Evolutionary conservation across 495 filamentous ascomycete genomes (phyloP), one percentile per base, ranked within the genome.

Genomic region (Corynascus novoguineensis): DNA sequence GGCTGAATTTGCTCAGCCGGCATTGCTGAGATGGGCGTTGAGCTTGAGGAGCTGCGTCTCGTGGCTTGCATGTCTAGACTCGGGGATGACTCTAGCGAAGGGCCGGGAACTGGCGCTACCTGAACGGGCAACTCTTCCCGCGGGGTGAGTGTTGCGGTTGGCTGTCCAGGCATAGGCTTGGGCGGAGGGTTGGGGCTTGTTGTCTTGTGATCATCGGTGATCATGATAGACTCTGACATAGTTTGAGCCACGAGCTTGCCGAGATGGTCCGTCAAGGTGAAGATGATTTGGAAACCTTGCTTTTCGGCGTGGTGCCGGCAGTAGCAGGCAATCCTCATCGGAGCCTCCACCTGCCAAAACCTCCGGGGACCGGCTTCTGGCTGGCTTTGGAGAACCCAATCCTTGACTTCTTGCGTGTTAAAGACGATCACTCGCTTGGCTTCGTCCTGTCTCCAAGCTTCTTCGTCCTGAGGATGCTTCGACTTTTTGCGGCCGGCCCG

Each of bases 261-360:
- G 51, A 79, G 64, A 59, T 85, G 80, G 73, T 95, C 88, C 64
- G 91, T 95, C 50, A 97, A 73, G 3, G 92, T 97, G 66, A 96
- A 93, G 29, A 97, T 95, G 60, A 97, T 89, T 64, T 89, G 87
- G 62, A 95, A 97, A 3, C 92, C 92, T 53, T 85, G 72, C 66
- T 96, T 96, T 71, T 97, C 92, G 35, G 83, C 80, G 56, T 97
- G 92, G 67, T 97, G 92, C 4, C 92, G 83, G 70, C 92, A 96
- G 71, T 97, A 97, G 70, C 92, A 97, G 5, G 91, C 89, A 62
- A 97, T 95, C n/a, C 92, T 83, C 90, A 97, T 96, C 6, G 90
- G 89, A 8, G 86, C 79, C 61, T 90, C 83, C 21, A 95, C 83
- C 64, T 88, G 85, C 73, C 85, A 83, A 19, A 17, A 57, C 9